Evolutionary conservation across 75 land plant species (phyloP), one percentile per base, ranked within the genome.

Genomic region (Larix kaempferi): DNA sequence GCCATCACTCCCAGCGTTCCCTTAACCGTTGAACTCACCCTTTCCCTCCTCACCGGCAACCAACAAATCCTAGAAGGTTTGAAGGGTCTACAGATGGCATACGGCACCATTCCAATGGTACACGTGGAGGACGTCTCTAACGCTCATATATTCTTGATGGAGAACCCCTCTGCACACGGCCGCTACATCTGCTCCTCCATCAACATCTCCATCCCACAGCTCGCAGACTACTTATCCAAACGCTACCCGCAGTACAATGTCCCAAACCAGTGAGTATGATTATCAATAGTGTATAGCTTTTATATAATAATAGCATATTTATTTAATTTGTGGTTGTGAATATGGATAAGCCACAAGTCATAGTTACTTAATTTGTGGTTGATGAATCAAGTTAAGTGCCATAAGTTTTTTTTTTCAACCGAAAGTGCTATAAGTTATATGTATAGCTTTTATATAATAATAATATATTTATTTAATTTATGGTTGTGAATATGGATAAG

Each of bases 71-170:
- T 21, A 4, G n/a, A 66, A 39, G 44, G 3, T 6, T 33, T 39
- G 2, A 39, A 66, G 22, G 5, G 19, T 37, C 6, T 35, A 33
- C 33, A 2, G 71, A 67, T 3, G 3, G 7, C 52, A 25, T 79
- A 6, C 7, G 84, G 84, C n/a, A 49, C 58, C 19, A 56, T 82
- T 33, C 77, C 81, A 17, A 15, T 85, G 1, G 29, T 82, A 11
- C 84, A 85, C 26, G 66, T 85, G 27, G 78, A 85, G 6, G 87
- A 85, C 73, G 87, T 76, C 17, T 78, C 67, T 74, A 78, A 76
- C 29, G 87, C 84, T 14, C 87, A 79, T 44, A 71, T 82, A 0
- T 82, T 82, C 63, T 79, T 80, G 76, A 82, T 82, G 76, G 84
- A 85, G 57, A 59, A 73, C 15, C 52, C 78, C 13, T 60, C 83